Conservation (phyloP, 1,284 basidiomycete genomes). For the Ustilago trichophora region DNA sequence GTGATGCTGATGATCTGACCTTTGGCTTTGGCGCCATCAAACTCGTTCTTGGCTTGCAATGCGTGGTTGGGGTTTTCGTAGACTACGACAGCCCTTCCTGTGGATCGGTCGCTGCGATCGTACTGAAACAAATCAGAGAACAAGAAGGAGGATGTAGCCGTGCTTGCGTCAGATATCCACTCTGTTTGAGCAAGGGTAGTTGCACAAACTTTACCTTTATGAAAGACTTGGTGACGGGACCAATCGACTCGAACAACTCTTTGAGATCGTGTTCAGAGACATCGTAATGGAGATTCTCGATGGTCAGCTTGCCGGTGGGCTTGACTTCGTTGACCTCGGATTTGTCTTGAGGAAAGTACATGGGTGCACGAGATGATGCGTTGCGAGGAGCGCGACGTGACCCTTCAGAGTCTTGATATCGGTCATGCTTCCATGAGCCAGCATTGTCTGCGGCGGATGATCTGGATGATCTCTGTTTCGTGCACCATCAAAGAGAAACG, state of each 20-base stretch:
- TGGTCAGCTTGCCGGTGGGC: constrained; percentile 71
- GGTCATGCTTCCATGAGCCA: constrained; percentile 42
- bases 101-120: constrained; percentile 92
- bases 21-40: constrained; percentile 88
- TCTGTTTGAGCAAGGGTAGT: background rate
- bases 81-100: constrained; percentile 81
- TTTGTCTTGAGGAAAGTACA: constrained; percentile 36
- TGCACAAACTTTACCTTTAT: constrained; percentile 76
- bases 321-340: constrained; percentile 35
- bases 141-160: no score
- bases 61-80: constrained; percentile 84
- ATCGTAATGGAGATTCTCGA: constrained; percentile 92
- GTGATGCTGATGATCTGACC: constrained; percentile 67
- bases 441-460: constrained; percentile 12
- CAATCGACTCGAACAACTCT: constrained; percentile 85
- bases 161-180: background rate
- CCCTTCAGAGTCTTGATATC: constrained; percentile 5
- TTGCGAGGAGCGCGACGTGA: constrained; percentile 13
- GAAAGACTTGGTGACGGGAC: constrained; percentile 85
- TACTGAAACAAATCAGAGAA: constrained; percentile 71
- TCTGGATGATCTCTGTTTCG: constrained; percentile 15
- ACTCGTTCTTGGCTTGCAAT: constrained; percentile 82
- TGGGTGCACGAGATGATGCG: constrained; percentile 13
- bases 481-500: no score
- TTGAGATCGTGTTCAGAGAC: constrained; percentile 79